phyloP scores from a whole-genome alignment of 768 basidiomycete genomes.

The Pisolithus sp. region DNA sequence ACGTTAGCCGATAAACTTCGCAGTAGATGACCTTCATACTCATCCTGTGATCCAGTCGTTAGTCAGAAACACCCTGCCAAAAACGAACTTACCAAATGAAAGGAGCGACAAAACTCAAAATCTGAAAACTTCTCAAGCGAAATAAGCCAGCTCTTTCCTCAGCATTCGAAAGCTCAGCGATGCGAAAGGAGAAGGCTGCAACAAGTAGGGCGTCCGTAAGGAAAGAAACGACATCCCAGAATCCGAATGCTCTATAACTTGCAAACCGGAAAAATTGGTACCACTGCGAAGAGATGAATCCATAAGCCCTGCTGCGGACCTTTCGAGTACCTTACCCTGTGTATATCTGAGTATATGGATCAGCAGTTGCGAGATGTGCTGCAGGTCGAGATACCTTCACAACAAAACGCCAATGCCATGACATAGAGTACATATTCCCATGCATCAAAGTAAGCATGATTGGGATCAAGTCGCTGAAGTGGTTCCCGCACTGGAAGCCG shows the following conservation, averaged over 20 bases:
- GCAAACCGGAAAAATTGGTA: constrained; percentile 67
- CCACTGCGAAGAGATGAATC: constrained; percentile 37
- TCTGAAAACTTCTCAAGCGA: constrained; percentile 74
- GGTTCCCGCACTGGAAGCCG: constrained; percentile 62
- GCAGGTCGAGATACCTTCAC: constrained; percentile 56
- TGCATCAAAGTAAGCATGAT: constrained; percentile 50
- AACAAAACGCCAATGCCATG: constrained; percentile 67
- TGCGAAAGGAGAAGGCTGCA: constrained; percentile 67
- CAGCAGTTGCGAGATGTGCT: constrained; percentile 35
- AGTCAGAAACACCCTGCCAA: not conserved
- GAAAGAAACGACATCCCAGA: constrained; percentile 69
- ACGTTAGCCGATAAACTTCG: not conserved
- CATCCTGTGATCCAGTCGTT: constrained; percentile 49
- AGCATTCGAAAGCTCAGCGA: constrained; percentile 43
- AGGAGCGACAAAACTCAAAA: constrained; percentile 81
- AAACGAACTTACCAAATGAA: constrained; percentile 66
- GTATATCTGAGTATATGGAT: constrained; percentile 13
- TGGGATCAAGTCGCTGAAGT: constrained; percentile 58
- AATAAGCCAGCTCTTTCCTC: constrained; percentile 32
- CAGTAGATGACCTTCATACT: constrained; percentile 42
- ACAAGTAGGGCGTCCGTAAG: constrained; percentile 69
- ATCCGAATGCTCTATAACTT: constrained; percentile 74
- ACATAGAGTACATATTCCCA: constrained; percentile 81
- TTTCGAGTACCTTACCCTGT: constrained; percentile 13
- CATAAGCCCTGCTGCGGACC: not conserved